Evolutionary conservation across 306 rosid species (phyloP).

Genomic region (Acacia crassicarpa): DNA sequence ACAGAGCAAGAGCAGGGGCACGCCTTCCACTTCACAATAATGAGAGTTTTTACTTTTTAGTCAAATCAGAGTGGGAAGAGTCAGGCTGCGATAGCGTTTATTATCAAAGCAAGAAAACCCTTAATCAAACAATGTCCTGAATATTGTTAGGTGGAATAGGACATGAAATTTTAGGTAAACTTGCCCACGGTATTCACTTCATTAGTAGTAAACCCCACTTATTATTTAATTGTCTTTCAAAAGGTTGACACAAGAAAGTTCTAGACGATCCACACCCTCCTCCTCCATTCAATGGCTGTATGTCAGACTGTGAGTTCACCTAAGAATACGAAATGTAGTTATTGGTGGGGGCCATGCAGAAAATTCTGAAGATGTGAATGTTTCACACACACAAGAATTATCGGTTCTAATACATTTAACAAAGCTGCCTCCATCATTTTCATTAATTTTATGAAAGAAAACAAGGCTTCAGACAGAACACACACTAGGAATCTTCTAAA

Average conservation of each 20-base stretch:
- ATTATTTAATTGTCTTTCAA: not conserved
- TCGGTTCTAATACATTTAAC: not conserved
- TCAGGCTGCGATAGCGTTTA: not conserved
- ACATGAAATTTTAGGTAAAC: not conserved
- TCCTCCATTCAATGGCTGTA: not conserved
- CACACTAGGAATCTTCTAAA: not conserved
- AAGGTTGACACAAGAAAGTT: not conserved
- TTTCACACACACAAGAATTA: not conserved
- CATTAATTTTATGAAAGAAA: not conserved
- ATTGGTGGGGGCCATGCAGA: not conserved
- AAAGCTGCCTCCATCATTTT: not conserved
- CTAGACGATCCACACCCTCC: not conserved
- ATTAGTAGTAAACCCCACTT: not conserved
- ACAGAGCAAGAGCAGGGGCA: not conserved
- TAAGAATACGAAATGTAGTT: not conserved
- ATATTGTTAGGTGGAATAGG: not conserved
- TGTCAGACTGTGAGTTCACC: not conserved
- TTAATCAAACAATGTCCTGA: not conserved
- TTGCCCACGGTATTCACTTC: not conserved
- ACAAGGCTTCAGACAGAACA: not conserved
- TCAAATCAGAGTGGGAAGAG: slow-evolving; percentile 14
- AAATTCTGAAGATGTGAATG: not conserved
- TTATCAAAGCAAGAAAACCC: not conserved
- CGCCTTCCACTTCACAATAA: not conserved
- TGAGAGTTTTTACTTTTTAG: not conserved